These are phyloP conservation scores for Pythium biforme DNA, from an alignment of 352 stramenopile species.

Conservation along the genomic window DNA sequence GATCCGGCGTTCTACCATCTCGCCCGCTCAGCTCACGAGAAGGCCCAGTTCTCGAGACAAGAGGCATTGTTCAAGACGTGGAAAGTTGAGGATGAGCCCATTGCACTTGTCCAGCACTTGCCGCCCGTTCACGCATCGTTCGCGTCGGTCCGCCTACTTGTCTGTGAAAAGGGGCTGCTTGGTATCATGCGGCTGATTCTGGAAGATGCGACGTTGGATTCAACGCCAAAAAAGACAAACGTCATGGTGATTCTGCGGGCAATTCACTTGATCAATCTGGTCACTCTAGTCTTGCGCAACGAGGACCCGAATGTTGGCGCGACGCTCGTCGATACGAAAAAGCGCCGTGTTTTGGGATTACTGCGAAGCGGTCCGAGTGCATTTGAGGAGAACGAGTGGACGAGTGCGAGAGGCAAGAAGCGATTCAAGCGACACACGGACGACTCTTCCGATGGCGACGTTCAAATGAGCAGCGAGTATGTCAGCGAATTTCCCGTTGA, in stretches of 20 bases:
- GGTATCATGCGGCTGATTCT: constrained; percentile 65
- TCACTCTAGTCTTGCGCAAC: constrained; percentile 58
- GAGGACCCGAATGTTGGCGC: constrained; percentile 24
- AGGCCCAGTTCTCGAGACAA: constrained; percentile 73
- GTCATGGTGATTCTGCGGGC: constrained; percentile 64
- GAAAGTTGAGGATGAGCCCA: constrained; percentile 65
- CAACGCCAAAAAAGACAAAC: constrained; percentile 48
- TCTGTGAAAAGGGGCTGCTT: constrained; percentile 62
- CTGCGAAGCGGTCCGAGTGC: constrained; percentile 56
- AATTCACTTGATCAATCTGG: constrained; percentile 69
- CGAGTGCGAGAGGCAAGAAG: constrained; percentile 53
- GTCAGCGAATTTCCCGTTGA: constrained; percentile 2
- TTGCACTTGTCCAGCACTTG: constrained; percentile 64
- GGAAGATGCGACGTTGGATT: constrained; percentile 49
- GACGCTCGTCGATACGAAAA: constrained; percentile 34
- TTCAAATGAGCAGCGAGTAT: constrained; percentile 74
- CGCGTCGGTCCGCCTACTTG: constrained; percentile 46
- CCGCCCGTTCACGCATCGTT: constrained; percentile 58
- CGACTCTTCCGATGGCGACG: constrained; percentile 40
- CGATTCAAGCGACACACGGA: constrained; percentile 58
- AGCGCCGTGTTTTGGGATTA: constrained; percentile 42
- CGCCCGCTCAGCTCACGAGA: constrained; percentile 71
- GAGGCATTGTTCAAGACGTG: constrained; percentile 83
- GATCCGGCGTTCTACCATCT: constrained; percentile 82
- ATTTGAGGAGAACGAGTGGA: constrained; percentile 59